Conservation (phyloP, 495 filamentous ascomycete genomes). For the Hyaloscypha variabilis region DNA sequence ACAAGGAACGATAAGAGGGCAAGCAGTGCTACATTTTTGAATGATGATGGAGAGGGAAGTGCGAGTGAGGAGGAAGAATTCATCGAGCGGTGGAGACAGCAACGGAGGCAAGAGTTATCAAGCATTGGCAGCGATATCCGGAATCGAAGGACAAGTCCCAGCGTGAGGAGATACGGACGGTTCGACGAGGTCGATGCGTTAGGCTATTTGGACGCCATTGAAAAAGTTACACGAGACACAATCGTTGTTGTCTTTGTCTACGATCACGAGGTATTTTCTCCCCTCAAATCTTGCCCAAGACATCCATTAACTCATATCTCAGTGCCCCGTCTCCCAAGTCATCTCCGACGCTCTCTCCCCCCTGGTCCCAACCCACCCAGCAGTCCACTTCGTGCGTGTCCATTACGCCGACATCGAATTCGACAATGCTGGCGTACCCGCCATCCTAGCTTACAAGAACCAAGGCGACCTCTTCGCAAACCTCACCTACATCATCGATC, state of each 20-base stretch:
- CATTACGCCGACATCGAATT: conserved; percentile 95
- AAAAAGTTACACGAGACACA: conserved; percentile 79
- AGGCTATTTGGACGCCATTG: conserved; percentile 93
- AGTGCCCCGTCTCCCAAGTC: conserved; percentile 74
- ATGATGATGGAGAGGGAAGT: conserved; percentile 48
- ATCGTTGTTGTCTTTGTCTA: conserved; percentile 95
- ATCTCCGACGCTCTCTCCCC: conserved; percentile 77
- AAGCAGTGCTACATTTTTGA: conserved; percentile 22
- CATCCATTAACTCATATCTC: conserved; percentile 23
- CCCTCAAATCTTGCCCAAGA: conserved; percentile 6
- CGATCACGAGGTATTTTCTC: conserved; percentile 71
- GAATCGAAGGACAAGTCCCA: conserved; percentile 66
- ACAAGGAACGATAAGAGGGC: conserved; percentile 25
- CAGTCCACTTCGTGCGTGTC: conserved; percentile 86
- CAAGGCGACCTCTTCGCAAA: conserved; percentile 89
- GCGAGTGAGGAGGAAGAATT: conserved; percentile 80
- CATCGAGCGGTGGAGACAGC: conserved; percentile 79
- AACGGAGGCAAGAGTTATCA: conserved; percentile 71
- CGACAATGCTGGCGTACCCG: conserved; percentile 85
- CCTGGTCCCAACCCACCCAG: conserved; percentile 68
- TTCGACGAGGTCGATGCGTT: conserved; percentile 84
- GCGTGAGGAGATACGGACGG: conserved; percentile 73
- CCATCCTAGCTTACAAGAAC: conserved; percentile 83
- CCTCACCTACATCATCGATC: conserved; percentile 80
- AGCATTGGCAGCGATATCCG: conserved; percentile 45